phyloP scores from a whole-genome alignment of 495 filamentous ascomycete species.

The Aspergillus steynii region DNA sequence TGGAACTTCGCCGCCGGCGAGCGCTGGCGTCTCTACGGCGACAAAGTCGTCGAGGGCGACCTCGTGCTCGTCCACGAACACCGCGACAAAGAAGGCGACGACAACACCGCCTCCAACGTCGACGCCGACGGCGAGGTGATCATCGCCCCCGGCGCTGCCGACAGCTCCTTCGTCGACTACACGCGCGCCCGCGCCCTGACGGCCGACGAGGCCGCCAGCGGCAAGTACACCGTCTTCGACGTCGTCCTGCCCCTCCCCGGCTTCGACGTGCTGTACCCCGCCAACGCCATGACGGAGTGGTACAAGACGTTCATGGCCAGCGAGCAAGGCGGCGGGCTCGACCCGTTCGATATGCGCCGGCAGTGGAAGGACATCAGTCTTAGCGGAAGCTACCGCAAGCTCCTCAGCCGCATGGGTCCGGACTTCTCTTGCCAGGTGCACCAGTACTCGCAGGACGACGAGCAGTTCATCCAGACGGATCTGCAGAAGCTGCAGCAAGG shows the following conservation, averaged over 20 bases:
- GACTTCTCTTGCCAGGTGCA: slow-evolving; percentile 66
- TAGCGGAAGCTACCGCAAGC: slow-evolving; percentile 83
- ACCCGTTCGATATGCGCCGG: slow-evolving; percentile 86
- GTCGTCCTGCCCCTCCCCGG: slow-evolving; percentile 93
- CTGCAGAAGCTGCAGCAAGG: slow-evolving; percentile 52
- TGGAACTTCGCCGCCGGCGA: slow-evolving; percentile 85
- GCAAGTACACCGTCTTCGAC: slow-evolving; percentile 81
- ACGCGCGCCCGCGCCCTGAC: slow-evolving; percentile 74
- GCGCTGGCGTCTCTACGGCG: slow-evolving; percentile 72
- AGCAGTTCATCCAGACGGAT: slow-evolving; percentile 88
- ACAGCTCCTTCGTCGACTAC: slow-evolving; percentile 60
- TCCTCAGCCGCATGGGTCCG: slow-evolving; percentile 64
- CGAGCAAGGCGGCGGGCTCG: slow-evolving; percentile 69
- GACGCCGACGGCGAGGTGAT: slow-evolving; percentile 73
- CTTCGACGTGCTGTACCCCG: slow-evolving; percentile 83
- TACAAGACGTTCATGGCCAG: slow-evolving; percentile 83
- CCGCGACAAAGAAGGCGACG: slow-evolving; percentile 39
- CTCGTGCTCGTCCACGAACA: slow-evolving; percentile 70
- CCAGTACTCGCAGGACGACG: slow-evolving; percentile 64
- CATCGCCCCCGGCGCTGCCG: slow-evolving; percentile 56
- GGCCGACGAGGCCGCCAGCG: slow-evolving; percentile 74
- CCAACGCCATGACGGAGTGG: slow-evolving; percentile 75
- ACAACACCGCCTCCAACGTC: slow-evolving; percentile 31
- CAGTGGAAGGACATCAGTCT: slow-evolving; percentile 82
- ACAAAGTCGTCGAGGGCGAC: slow-evolving; percentile 78